Evolutionary conservation across 257 asterid species (phyloP), one percentile per base, ranked within the genome.

Genomic region (Nicotiana knightiana): DNA sequence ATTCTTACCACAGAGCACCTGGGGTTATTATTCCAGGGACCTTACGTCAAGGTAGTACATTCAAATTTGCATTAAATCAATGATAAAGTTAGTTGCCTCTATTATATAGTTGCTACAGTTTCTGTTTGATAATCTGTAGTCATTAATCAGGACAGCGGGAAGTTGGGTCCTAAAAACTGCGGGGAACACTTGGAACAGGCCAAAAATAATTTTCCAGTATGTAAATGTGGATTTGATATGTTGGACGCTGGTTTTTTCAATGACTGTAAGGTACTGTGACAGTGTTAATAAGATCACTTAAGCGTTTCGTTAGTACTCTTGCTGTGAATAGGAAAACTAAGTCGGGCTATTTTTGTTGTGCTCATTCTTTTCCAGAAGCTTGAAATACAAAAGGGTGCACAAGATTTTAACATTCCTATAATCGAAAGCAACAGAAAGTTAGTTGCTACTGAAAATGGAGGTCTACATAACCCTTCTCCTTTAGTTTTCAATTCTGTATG

Each of bases 391-490:
- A 91, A 91, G 85, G 92, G 94, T 30, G 95, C 95, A 24, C 77
- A 71, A 81, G 97, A 95, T 87, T 80, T 89, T 18, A 92, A 92
- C 63, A 24, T 91, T 79, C 98, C 97, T 18, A 83, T 91, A 63
- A 88, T 91, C 65, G 83, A 82, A 86, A 88, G 92, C 61, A 91
- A 90, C 58, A 79, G 97, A 37, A 90, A 89, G 83, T 81, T 87
- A 32, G 98, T 89, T 63, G 99, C 97, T 84, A 90, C 91, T 10
- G 85, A 21, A 26, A 89, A 93, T 81, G 98, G 99, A 80, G 99
- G 98, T 84, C 85, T 95, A 68, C 86, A 86, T 68, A 83, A 93
- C 87, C 93, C 94, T 1, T 92, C 97, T 66, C 76, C 66, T 84
- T 89, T 93, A 89, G 87, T 90, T 80, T 95, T 92, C 89, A 87